Base-by-base conservation (phyloP, 306 rosid species). In the Cicer yamashitae region DNA sequence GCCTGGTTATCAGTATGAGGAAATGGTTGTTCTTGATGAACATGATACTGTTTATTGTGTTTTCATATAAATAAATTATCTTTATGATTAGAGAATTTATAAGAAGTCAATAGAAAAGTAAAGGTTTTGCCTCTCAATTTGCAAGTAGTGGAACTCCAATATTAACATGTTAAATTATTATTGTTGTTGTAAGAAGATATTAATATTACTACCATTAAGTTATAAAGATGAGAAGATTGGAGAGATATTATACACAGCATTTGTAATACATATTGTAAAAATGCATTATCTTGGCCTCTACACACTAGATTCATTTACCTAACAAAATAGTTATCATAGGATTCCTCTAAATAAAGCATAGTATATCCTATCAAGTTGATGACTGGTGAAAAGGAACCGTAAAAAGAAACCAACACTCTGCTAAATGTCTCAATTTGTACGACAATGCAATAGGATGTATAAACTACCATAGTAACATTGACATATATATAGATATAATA, bases 341-440 rank as follows among this genome's bases (percentile, higher is more conserved):
- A 50, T 20, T 40, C 71, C 45, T 38, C 68, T 62, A 62, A 68
- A 76, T 68, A 72, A 85, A 81, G 69, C 79, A 71, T 44, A 80
- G 69, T 77, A 71, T 44, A 80, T 62, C 38, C 11, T 22, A 62
- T 62, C 25, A n/a, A 38, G 47, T 62, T n/a, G 67, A 62, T 8
- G n/a, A n/a, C 25, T 8, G 78, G 79, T 63, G 44, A 79, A 76
- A n/a, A 22, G 45, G 6, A n/a, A 30, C 1, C 7, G 74, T 22
- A 57, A 57, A 57, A 13, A 60, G 44, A 3, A 72, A 43, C 40
- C 40, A 75, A 43, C 10, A 74, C 18, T 12, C 0, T 59, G 25
- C 48, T 48, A 43, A 15, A 15, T 8, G 59, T 50, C 61, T 8
- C 38, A 17, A 6, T 11, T 15, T 64, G 11, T 64, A 41, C 10